phyloP scores from a whole-genome alignment of 768 basidiomycete species.

The Calocera cornea region DNA sequence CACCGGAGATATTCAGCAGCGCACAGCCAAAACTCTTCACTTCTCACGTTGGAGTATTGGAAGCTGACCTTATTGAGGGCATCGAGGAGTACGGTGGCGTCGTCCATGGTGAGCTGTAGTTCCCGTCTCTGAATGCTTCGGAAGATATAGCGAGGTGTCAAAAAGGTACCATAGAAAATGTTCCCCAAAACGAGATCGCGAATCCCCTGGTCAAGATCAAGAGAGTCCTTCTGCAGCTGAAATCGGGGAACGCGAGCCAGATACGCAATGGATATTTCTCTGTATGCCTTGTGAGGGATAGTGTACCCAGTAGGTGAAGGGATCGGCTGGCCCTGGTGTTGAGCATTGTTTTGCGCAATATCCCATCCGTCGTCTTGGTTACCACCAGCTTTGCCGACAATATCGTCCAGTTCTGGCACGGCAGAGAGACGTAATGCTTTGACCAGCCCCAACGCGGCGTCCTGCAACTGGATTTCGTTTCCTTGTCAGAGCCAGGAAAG shows the following conservation, averaged over 20 bases:
- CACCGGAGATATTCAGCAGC: background rate
- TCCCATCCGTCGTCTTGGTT: background rate
- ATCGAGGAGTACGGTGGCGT: background rate
- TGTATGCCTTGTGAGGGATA: background rate
- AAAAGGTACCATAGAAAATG: background rate
- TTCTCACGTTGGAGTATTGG: background rate
- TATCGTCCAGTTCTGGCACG: background rate
- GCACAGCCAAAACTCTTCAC: background rate
- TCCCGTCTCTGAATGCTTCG: background rate
- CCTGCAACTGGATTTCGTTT: conserved; percentile 37
- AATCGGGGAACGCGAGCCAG: background rate
- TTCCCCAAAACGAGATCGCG: background rate
- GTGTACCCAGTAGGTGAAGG: background rate
- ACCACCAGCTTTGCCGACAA: background rate
- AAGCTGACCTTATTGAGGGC: background rate
- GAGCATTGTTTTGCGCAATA: background rate
- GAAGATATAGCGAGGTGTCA: background rate
- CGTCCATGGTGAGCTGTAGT: background rate
- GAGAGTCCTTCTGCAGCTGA: background rate
- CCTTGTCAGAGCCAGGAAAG: background rate
- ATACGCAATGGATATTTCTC: background rate
- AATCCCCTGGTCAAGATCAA: background rate
- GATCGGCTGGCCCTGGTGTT: background rate
- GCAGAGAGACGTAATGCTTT: conserved; percentile 29
- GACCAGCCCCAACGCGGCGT: conserved; percentile 26